phyloP scores from a whole-genome alignment of 805 yeast species.

The Ogataea glucozyma region DNA sequence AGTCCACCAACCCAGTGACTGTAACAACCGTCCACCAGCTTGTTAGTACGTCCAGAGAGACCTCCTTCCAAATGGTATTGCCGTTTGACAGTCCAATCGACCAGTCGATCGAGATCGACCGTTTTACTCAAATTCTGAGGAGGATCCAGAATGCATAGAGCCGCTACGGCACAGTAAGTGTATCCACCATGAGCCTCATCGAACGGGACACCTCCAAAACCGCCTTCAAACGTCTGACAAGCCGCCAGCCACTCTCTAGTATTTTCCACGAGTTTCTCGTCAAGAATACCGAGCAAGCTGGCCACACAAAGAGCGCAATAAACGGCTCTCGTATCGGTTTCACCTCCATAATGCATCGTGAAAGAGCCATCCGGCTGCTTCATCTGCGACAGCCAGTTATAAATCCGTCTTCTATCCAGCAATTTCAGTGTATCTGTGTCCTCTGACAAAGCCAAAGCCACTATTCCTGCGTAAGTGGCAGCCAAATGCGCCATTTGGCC shows the following conservation, averaged over 20 bases:
- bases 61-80: conserved; percentile 84
- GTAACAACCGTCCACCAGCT: conserved; percentile 94
- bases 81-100: conserved; percentile 69
- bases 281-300: conserved; percentile 59
- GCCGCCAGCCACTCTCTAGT: conserved; percentile 58
- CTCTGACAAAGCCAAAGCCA: conserved; percentile 57
- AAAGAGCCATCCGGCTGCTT: conserved; percentile 78
- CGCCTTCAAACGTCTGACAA: conserved; percentile 95
- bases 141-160: conserved; percentile 48
- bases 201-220: conserved; percentile 80
- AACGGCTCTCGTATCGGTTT: conserved; percentile 78
- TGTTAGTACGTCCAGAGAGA: conserved; percentile 85
- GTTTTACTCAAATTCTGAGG: conserved; percentile 35
- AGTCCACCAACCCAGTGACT: conserved; percentile 93
- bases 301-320: conserved; percentile 85
- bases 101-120: conserved; percentile 47
- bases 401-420: conserved; percentile 49
- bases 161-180: conserved; percentile 84
- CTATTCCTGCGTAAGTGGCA: conserved; percentile 74
- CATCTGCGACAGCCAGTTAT: conserved; percentile 63
- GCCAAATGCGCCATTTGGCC: conserved; percentile 86
- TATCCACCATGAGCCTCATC: conserved; percentile 98
- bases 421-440: conserved; percentile 40
- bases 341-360: conserved; percentile 74
- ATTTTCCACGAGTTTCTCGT: conserved; percentile 56